These are phyloP conservation scores for Phaeosphaeriaceae sp. DNA, from an alignment of 2,329 filamentous ascomycete species.

Conservation along the genomic window DNA sequence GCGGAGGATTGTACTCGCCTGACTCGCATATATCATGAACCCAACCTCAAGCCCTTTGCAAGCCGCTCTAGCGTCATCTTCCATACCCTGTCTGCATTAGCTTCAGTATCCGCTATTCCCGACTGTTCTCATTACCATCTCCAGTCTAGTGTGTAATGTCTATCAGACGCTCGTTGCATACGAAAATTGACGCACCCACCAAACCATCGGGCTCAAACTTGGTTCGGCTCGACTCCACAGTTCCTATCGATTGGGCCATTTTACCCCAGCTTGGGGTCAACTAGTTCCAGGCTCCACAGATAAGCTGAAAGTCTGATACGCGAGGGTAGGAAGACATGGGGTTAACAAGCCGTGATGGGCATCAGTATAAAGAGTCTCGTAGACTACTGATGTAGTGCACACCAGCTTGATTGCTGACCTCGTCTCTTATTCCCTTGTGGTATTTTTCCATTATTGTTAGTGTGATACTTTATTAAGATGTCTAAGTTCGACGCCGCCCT, in stretches of 20 bases:
- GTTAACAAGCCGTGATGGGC: conserved; percentile 4
- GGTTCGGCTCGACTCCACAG: conserved; percentile 12
- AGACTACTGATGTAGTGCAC: not conserved
- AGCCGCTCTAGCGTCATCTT: conserved; percentile 19
- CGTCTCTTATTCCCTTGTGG: too few species aligned
- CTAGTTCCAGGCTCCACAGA: conserved; percentile 25
- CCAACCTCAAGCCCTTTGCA: conserved; percentile 13
- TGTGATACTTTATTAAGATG: conserved; percentile 21
- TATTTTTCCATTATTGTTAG: not conserved
- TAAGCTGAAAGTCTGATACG: conserved; percentile 17
- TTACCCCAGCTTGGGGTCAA: conserved; percentile 29
- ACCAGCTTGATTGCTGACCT: conserved; percentile 12
- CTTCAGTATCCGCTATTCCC: conserved; percentile 11
- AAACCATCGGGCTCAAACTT: conserved; percentile 4
- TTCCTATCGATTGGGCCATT: conserved; percentile 18
- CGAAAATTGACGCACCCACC: conserved; percentile 8
- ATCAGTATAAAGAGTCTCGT: conserved; percentile 23
- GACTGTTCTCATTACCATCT: conserved; percentile 27
- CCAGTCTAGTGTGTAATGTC: conserved; percentile 10
- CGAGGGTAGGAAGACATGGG: conserved; percentile 7
- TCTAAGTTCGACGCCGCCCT: conserved; percentile 38
- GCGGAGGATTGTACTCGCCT: conserved; percentile 15
- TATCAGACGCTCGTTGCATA: conserved; percentile 1
- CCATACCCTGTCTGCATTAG: conserved; percentile 18
- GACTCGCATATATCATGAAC: conserved; percentile 11